Base-by-base conservation (phyloP, 768 basidiomycete genomes). In the Chalciporus chontae region DNA sequence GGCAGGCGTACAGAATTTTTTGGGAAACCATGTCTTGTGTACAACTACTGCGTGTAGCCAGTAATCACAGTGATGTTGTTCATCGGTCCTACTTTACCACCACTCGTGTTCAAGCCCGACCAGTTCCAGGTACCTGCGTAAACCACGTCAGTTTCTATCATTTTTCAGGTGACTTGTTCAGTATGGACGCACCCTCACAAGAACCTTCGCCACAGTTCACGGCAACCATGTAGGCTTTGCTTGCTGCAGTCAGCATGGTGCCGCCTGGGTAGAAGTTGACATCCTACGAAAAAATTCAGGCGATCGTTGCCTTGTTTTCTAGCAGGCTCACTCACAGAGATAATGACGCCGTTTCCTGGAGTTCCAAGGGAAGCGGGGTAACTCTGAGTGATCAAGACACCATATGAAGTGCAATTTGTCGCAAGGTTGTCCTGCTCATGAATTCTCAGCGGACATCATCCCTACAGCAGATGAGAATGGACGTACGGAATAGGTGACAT, bases 331-430 rank as follows among this genome's bases (percentile, higher is more conserved):
- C 76, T 54, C 54, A 84, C 81, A n/a, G 76, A 83, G 55, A 85
- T 66, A n/a, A 54, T 64, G 11, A 81, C 78, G 4, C 82, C 83
- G 14, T 62, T 78, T 26, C 82, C 82, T 4, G 84, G 79, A 0
- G 69, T 77, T 15, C 77, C 77, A 14, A 80, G 56, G 10, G 73
- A 70, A 19, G 63, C 53, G 5, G 83, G 81, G 60, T 85, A 85
- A 58, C 80, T 84, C 74, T 82, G 60, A 59, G 83, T 79, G 31
- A 87, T 82, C 52, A 87, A 45, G 0, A 86, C 65, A 27, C 84
- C 85, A 49, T 76, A 85, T 26, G 61, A 17, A 1, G 66, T 69
- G 8, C 77, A 69, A 9, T 77, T 77, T 8, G 64, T 76, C 2
- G 75, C 80, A 13, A 72, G 77, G 61, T 86, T 85, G 31, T 72